Evolutionary conservation across 768 basidiomycete species (phyloP).

Genomic region (Collybia sordida): DNA sequence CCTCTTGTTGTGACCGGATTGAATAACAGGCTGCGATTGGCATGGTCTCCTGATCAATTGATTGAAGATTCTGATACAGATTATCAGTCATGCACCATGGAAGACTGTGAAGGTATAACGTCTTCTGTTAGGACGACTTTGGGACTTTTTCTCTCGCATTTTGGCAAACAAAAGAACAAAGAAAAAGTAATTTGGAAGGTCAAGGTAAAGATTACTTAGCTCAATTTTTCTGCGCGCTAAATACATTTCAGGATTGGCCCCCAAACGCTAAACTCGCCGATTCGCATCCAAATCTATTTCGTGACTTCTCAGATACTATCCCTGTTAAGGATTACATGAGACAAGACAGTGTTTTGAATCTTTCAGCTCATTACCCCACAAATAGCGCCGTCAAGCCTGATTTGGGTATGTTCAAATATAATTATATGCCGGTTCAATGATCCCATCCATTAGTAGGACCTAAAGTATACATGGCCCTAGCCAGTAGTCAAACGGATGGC

Average conservation of each 20-base stretch:
- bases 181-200: slow-evolving; percentile 1
- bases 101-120: background rate
- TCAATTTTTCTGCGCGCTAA: background rate
- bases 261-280: slow-evolving; percentile 79
- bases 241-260: slow-evolving; percentile 77
- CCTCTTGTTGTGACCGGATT: background rate
- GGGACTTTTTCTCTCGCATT: background rate
- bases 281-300: slow-evolving; percentile 78
- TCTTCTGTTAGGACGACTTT: background rate
- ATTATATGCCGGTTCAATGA: slow-evolving; percentile 9
- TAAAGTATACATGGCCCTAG: slow-evolving; percentile 92
- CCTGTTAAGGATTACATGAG: slow-evolving; percentile 88
- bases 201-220: too few species aligned
- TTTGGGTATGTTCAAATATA: slow-evolving; percentile 49
- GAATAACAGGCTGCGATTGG: background rate
- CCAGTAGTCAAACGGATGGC: slow-evolving; percentile 59
- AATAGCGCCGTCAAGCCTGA: slow-evolving; percentile 72
- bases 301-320: slow-evolving; percentile 78
- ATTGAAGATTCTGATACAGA: background rate
- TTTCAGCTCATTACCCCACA: slow-evolving; percentile 82
- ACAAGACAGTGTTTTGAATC: slow-evolving; percentile 83
- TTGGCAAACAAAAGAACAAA: too few species aligned
- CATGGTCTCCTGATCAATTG: background rate
- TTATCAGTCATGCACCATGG: background rate
- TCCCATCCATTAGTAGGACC: slow-evolving; percentile 54